Conservation (phyloP, 805 yeast species). For the Candida insectorum region DNA sequence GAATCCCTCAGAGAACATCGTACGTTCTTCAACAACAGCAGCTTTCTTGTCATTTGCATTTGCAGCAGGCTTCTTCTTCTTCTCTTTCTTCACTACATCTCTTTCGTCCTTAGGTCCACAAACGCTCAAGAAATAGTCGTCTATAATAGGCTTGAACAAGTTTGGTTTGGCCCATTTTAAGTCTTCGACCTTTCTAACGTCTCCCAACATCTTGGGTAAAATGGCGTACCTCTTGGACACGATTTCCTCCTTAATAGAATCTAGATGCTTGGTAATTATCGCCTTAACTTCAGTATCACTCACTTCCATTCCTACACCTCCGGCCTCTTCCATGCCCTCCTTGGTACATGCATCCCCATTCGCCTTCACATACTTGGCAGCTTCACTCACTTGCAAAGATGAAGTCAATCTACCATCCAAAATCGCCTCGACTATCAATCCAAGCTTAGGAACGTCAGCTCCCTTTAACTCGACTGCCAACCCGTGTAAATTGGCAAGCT, state of each 20-base stretch:
- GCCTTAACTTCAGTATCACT: slow-evolving; percentile 61
- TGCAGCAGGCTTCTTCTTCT: slow-evolving; percentile 36
- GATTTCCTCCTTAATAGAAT: slow-evolving; percentile 56
- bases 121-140: slow-evolving; percentile 62
- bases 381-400: slow-evolving; percentile 76
- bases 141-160: slow-evolving; percentile 82
- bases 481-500: slow-evolving; percentile 65
- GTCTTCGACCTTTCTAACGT: slow-evolving; percentile 65
- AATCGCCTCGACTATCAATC: slow-evolving; percentile 58
- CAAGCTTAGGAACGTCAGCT: slow-evolving; percentile 47
- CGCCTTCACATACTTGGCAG: slow-evolving; percentile 65
- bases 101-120: slow-evolving; percentile 97
- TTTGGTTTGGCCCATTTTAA: slow-evolving; percentile 93
- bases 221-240: slow-evolving; percentile 71
- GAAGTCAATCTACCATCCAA: slow-evolving; percentile 61
- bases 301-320: slow-evolving; percentile 79
- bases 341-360: slow-evolving; percentile 33
- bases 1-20: slow-evolving; percentile 95
- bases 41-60: slow-evolving; percentile 3
- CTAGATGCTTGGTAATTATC: slow-evolving; percentile 59
- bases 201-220: slow-evolving; percentile 75
- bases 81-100: slow-evolving; percentile 76
- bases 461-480: slow-evolving; percentile 73
- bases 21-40: slow-evolving; percentile 35
- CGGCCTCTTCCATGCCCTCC: slow-evolving; percentile 53